These are phyloP conservation scores for Podospora appendiculata DNA, from an alignment of 495 filamentous ascomycete genomes.

Conservation along the genomic window DNA sequence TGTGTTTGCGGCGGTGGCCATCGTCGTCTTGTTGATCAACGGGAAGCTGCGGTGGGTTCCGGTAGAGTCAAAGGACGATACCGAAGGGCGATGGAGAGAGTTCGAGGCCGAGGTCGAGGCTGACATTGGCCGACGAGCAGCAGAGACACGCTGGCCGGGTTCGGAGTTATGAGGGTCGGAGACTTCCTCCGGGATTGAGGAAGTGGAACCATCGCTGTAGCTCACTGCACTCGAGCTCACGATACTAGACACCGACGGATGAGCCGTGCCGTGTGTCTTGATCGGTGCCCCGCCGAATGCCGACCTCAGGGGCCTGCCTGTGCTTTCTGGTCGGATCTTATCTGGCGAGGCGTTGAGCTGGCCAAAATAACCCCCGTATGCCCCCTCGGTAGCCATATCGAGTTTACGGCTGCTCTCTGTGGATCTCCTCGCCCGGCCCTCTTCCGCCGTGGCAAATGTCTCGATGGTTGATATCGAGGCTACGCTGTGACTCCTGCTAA, in stretches of 20 bases:
- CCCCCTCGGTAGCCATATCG: constrained; percentile 5
- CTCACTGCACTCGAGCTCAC: constrained; percentile 2
- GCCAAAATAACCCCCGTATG: constrained; percentile 7
- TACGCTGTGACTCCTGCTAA: constrained; percentile 47
- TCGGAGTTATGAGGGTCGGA: constrained; percentile 6
- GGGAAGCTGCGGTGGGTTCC: constrained; percentile 47
- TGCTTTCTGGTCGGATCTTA: constrained; percentile 15
- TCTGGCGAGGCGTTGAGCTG: constrained; percentile 13
- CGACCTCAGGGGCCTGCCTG: constrained; percentile 20
- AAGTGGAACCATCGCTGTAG: constrained; percentile 25
- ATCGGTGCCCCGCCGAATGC: constrained; percentile 12
- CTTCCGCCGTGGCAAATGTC: constrained; percentile 77
- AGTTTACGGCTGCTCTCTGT: constrained; percentile 7
- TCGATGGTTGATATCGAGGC: constrained; percentile 69
- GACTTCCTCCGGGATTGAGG: constrained; percentile 22
- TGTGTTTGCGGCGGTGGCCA: not conserved
- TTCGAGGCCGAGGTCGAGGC: constrained; percentile 20
- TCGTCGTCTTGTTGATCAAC: constrained; percentile 33
- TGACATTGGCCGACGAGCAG: constrained; percentile 31
- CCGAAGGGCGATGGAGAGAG: constrained; percentile 37
- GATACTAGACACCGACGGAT: constrained; percentile 5
- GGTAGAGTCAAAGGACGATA: constrained; percentile 40
- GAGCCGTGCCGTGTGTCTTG: not conserved
- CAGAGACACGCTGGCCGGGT: constrained; percentile 10
- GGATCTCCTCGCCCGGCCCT: constrained; percentile 42